Percentiles rank a stretch among this genome's conserved stretches.
Evolutionary conservation across 1,139 yeast genomes (phyloP).

Genomic region (Debaryomyces nepalensis): DNA sequence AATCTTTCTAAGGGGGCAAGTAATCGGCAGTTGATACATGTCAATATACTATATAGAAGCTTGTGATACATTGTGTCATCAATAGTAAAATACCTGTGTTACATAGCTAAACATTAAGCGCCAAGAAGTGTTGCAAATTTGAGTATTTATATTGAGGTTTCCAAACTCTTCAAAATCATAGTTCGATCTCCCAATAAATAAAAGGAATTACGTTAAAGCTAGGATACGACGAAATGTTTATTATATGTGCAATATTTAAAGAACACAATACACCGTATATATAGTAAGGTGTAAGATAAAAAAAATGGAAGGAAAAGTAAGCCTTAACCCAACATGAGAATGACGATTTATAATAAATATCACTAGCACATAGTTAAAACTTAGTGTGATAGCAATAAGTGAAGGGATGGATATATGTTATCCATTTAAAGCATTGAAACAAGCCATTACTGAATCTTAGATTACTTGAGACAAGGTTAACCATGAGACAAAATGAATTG

Average conservation of each 20-base stretch:
- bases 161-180: neutral
- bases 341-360: constrained; percentile 2
- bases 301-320: constrained; percentile 4
- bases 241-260: constrained; percentile 9
- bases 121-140: constrained; percentile 7
- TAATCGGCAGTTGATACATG: neutral
- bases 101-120: constrained; percentile 6
- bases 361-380: neutral
- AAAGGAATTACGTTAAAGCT: neutral
- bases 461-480: neutral
- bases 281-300: neutral
- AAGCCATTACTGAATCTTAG: too few species aligned
- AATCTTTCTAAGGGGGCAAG: constrained; percentile 1
- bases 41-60: neutral
- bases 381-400: neutral
- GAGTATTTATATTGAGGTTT: constrained; percentile 3
- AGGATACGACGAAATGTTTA: constrained; percentile 1
- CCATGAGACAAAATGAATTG: neutral
- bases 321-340: constrained; percentile 5
- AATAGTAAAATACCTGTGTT: neutral
- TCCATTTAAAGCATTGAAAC: too few species aligned
- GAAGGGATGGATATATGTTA: neutral
- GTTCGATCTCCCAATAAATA: too few species aligned
- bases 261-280: neutral
- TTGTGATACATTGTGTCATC: neutral